A percentile compares a stretch with the other conserved stretches of the same genome.
Evolutionary conservation across 2,329 filamentous ascomycete species (phyloP).

Genomic region (Calonectria pseudoturangicola): DNA sequence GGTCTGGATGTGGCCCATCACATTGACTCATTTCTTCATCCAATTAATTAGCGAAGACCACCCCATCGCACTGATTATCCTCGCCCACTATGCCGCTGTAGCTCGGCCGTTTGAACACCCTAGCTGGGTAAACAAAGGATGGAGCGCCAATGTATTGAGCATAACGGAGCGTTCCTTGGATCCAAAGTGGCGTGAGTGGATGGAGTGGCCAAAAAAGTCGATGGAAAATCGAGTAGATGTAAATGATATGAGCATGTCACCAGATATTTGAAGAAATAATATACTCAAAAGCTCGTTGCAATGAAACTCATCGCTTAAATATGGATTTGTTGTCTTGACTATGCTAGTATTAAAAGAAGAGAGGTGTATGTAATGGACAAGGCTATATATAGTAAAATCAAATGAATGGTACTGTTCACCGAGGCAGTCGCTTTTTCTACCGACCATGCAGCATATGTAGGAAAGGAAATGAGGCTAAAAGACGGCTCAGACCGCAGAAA

Average conservation of each 20-base stretch:
- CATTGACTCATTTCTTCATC: conserved; percentile 37
- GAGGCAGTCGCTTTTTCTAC: not conserved
- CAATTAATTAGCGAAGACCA: conserved; percentile 39
- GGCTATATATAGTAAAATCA: not conserved
- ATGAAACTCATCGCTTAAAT: too few relatives aligned
- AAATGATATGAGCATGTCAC: not conserved
- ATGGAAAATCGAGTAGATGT: not conserved
- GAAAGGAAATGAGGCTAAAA: not conserved
- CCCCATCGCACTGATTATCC: conserved; percentile 39
- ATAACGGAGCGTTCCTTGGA: not conserved
- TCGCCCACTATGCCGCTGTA: conserved; percentile 41
- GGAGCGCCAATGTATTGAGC: not conserved
- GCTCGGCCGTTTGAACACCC: too few relatives aligned
- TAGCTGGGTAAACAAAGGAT: not conserved
- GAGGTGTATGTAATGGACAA: not conserved
- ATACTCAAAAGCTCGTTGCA: not conserved
- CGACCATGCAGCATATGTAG: not conserved
- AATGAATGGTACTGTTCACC: not conserved
- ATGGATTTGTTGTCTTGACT: not conserved
- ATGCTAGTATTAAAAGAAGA: not conserved
- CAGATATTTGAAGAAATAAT: not conserved
- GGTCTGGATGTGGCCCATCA: conserved; percentile 43
- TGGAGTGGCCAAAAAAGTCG: not conserved
- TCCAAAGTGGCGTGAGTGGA: not conserved
- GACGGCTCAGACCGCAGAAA: not conserved